Evolutionary conservation across 176 grass and related monocot genomes (phyloP).

Genomic region (Carex scoparia): DNA sequence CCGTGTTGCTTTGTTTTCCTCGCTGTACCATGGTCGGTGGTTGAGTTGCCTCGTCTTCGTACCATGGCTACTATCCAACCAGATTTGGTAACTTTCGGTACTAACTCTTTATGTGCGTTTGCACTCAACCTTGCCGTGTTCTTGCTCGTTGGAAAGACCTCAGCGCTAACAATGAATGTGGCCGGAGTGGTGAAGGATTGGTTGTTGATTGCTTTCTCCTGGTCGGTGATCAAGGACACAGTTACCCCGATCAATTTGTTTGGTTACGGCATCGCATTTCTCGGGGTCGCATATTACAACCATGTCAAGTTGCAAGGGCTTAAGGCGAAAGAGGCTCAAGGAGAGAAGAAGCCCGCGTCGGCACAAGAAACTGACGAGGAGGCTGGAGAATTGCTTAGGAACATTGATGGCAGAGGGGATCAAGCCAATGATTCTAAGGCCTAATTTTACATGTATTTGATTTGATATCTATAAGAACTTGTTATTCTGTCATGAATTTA

Average conservation of each 20-base stretch:
- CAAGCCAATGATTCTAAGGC: background rate
- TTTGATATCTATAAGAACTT: background rate
- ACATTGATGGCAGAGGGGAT: slow-evolving; percentile 16
- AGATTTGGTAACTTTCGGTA: slow-evolving; percentile 28
- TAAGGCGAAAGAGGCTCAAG: slow-evolving; percentile 39
- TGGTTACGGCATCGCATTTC: slow-evolving; percentile 48
- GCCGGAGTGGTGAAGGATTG: slow-evolving; percentile 60
- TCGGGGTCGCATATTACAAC: slow-evolving; percentile 55
- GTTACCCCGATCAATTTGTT: slow-evolving; percentile 46
- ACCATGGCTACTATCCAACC: slow-evolving; percentile 27
- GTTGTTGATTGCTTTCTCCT: slow-evolving; percentile 54
- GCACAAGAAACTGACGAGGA: slow-evolving; percentile 28
- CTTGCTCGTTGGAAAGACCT: slow-evolving; percentile 52
- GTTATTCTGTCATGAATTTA: slow-evolving; percentile 13
- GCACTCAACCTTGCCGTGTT: slow-evolving; percentile 55
- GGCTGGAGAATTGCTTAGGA: slow-evolving; percentile 27
- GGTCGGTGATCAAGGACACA: slow-evolving; percentile 49
- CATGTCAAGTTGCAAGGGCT: slow-evolving; percentile 50
- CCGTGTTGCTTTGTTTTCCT: slow-evolving; percentile 51
- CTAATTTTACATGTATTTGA: slow-evolving; percentile 1
- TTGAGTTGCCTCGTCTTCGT: slow-evolving; percentile 43
- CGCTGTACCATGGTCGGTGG: slow-evolving; percentile 30
- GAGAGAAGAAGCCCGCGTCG: slow-evolving; percentile 15
- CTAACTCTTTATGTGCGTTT: slow-evolving; percentile 45
- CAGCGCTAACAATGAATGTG: slow-evolving; percentile 52